Conservation (phyloP, 2,329 filamentous ascomycete species). For the Lojkania enalia region DNA sequence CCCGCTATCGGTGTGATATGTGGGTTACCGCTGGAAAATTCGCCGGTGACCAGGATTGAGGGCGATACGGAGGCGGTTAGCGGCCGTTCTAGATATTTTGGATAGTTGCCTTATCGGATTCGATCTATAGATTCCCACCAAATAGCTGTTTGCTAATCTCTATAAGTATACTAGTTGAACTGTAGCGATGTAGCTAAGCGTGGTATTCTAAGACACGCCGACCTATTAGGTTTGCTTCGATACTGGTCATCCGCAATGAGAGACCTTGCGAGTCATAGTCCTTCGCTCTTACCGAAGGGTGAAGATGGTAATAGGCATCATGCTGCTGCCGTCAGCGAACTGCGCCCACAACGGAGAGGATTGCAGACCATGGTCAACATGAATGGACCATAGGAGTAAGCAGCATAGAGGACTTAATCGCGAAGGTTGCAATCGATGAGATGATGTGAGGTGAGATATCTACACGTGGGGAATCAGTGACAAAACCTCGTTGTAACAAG, state of each 20-base stretch:
- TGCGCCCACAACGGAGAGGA: not conserved
- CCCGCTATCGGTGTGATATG: conserved; percentile 19
- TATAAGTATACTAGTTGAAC: not conserved
- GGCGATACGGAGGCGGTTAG: not conserved
- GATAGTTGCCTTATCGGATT: not conserved
- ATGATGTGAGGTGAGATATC: not conserved
- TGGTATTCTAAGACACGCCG: too few species aligned
- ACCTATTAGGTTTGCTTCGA: too few species aligned
- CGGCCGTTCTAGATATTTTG: not conserved
- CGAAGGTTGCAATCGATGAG: not conserved
- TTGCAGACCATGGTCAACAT: too few species aligned
- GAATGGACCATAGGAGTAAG: too few species aligned
- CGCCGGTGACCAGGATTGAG: conserved; percentile 11
- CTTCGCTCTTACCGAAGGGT: not conserved
- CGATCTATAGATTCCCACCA: not conserved
- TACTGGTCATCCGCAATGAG: too few species aligned
- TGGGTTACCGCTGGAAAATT: not conserved
- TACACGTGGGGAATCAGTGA: not conserved
- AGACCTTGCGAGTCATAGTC: too few species aligned
- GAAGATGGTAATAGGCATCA: not conserved
- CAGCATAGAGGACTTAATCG: not conserved
- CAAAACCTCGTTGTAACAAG: not conserved
- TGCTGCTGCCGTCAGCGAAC: not conserved
- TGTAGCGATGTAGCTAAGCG: not conserved
- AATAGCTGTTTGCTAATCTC: too few species aligned